Base-by-base conservation (phyloP, 768 basidiomycete species). In the Kwoniella newhampshirensis region DNA sequence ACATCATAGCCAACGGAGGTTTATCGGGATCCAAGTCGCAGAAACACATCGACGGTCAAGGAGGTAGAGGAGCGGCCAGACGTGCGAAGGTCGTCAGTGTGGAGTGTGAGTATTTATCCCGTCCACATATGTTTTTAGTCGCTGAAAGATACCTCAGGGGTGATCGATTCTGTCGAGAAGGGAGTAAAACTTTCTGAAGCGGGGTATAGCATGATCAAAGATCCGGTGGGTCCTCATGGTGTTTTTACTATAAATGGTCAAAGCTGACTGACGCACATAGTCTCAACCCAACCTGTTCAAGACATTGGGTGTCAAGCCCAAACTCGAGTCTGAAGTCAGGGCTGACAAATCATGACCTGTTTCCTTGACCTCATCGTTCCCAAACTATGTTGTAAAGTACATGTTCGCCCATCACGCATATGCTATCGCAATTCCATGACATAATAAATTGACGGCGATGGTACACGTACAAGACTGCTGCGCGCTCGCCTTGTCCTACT, bases 11-110 rank as follows among this genome's bases (percentile, higher is more conserved):
- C 17, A 56, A 59, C 13, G 66, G 67, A 3, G 67, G 67, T 1
- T 43, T 73, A 23, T 66, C 64, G 26, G 71, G 71, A 9, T 60
- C 45, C 5, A 73, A 73, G 35, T 65, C 71, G 9, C 71, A 73
- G 44, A 73, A 73, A 61, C 63, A 62, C 62, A 70, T 73, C 5
- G 51, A 73, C 50, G 68, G 68, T 8, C 66, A 70, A 35, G 71
- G 57, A 2, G 59, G 54, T 9, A 20, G 68, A 28, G 71, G 71
- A 9, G 57, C 62, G 4, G 42, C 60, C 6, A 64, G 59, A 44
- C 49, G 68, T 39, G 48, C 54, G 27, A 73, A 73, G 47, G 63
- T 73, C 12, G 61, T 73, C 30, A 62, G 54, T 26, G 59, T 70
- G 30, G 71, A 70, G 25, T 73, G 71, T 73, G 39, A 62, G 69